Evolutionary conservation across 768 basidiomycete genomes (phyloP).

Genomic region (Daedaleopsis sinensis): DNA sequence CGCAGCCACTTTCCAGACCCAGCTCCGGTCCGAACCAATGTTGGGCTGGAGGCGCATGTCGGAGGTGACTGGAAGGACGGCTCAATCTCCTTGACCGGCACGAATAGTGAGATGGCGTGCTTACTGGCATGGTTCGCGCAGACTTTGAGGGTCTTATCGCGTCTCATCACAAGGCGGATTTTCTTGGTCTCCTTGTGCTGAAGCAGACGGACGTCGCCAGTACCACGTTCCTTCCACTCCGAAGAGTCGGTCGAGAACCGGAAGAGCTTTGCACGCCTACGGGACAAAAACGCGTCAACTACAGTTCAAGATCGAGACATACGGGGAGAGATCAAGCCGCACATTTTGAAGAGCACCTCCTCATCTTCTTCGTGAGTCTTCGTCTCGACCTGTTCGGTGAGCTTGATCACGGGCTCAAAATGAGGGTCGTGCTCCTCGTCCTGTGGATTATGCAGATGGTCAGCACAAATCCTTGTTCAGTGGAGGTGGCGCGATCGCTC

Average conservation of each 20-base stretch:
- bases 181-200: constrained; percentile 89
- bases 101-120: constrained; percentile 15
- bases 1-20: constrained; percentile 98
- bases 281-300: constrained; percentile 12
- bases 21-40: constrained; percentile 97
- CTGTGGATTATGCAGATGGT: constrained; percentile 27
- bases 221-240: constrained; percentile 99
- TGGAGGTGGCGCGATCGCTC: constrained; percentile 31
- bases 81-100: background rate
- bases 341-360: constrained; percentile 95
- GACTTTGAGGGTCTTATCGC: constrained; percentile 99
- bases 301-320: background rate
- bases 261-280: constrained; percentile 97
- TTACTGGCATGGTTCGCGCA: constrained; percentile 96
- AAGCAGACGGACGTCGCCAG: constrained; percentile 92
- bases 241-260: constrained; percentile 76
- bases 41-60: constrained; percentile 98
- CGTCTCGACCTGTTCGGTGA: constrained; percentile 93
- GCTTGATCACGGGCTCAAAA: constrained; percentile 95
- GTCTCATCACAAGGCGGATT: constrained; percentile 96
- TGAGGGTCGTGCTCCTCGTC: constrained; percentile 87
- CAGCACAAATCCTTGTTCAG: constrained; percentile 15
- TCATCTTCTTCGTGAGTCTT: constrained; percentile 98
- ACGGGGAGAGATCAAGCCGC: constrained; percentile 38
- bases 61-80: constrained; percentile 57